These are phyloP conservation scores for Brettanomyces nanus DNA, from an alignment of 805 yeast genomes.

Conservation along the genomic window DNA sequence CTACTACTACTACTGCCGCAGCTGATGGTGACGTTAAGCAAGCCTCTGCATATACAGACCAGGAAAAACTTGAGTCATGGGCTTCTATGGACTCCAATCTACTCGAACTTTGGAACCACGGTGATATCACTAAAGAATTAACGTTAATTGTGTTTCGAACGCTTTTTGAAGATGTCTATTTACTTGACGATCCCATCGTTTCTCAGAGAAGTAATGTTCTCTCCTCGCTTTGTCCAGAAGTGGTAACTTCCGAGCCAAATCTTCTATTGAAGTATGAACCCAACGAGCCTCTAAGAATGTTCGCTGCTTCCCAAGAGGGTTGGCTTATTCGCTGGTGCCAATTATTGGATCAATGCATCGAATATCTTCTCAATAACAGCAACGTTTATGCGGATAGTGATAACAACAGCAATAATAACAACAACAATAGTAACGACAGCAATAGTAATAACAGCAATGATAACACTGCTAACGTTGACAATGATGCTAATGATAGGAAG, in stretches of 20 bases:
- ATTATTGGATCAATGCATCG: conserved; percentile 38
- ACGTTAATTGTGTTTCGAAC: conserved; percentile 74
- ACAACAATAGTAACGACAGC: too few relatives aligned
- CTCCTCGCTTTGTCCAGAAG: conserved; percentile 76
- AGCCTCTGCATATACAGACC: conserved; percentile 26
- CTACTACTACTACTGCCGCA: background rate
- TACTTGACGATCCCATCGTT: conserved; percentile 88
- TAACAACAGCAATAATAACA: too few relatives aligned
- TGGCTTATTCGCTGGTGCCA: conserved; percentile 81
- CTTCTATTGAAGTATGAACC: conserved; percentile 57
- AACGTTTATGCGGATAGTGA: background rate
- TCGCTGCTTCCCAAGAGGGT: conserved; percentile 69
- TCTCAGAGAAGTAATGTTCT: conserved; percentile 68
- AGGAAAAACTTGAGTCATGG: conserved; percentile 66
- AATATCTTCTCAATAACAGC: conserved; percentile 15
- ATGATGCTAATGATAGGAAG: too few relatives aligned
- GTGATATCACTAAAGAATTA: conserved; percentile 61
- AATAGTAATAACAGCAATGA: too few relatives aligned
- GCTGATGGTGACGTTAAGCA: too few relatives aligned
- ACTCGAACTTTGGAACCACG: conserved; percentile 63
- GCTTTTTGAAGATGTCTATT: conserved; percentile 84
- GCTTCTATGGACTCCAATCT: conserved; percentile 75
- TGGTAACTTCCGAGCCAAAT: conserved; percentile 63
- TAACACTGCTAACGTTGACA: conserved; percentile 2
- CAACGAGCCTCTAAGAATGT: conserved; percentile 51